Percentiles rank a stretch among this genome's conserved stretches.
phyloP scores from a whole-genome alignment of 2,329 filamentous ascomycete genomes.

The Paramyrothecium sp. region DNA sequence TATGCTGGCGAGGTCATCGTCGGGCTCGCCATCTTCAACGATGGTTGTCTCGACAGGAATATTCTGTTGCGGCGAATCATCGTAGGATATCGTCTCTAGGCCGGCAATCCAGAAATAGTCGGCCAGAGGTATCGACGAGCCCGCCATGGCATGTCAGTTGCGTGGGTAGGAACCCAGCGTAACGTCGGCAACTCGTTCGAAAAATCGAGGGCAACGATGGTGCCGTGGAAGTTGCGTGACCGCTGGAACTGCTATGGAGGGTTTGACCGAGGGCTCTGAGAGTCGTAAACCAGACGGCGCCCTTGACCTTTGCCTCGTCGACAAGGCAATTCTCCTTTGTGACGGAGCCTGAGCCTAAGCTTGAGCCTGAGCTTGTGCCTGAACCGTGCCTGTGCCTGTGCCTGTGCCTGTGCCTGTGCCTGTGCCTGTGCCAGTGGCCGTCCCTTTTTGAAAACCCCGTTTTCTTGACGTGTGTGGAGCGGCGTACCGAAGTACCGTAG shows the following conservation, averaged over 20 bases:
- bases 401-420: not conserved
- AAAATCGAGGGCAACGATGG: too few species aligned
- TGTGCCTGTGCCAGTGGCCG: not conserved
- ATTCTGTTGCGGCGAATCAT: conserved; percentile 44
- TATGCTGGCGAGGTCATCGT: conserved; percentile 34
- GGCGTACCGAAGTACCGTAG: not conserved
- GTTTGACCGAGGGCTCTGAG: not conserved
- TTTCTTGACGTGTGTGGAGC: not conserved
- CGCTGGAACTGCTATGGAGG: not conserved
- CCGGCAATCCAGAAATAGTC: conserved; percentile 78
- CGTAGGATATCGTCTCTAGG: conserved; percentile 65
- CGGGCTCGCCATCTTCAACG: conserved; percentile 59
- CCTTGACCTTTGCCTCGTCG: too few species aligned
- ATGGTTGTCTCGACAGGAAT: conserved; percentile 55
- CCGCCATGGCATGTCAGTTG: conserved; percentile 54
- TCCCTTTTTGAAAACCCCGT: not conserved
- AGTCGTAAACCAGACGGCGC: too few species aligned
- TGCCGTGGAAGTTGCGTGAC: not conserved
- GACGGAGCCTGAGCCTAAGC: not conserved
- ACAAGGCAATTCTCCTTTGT: too few species aligned
- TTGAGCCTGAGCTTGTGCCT: not conserved
- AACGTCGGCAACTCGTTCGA: not conserved
- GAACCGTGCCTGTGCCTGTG: not conserved
- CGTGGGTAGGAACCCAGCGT: not conserved
- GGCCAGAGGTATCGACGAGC: conserved; percentile 63